These are phyloP conservation scores for Cichorium intybus DNA, from an alignment of 140 eudicot species.

Conservation along the genomic window DNA sequence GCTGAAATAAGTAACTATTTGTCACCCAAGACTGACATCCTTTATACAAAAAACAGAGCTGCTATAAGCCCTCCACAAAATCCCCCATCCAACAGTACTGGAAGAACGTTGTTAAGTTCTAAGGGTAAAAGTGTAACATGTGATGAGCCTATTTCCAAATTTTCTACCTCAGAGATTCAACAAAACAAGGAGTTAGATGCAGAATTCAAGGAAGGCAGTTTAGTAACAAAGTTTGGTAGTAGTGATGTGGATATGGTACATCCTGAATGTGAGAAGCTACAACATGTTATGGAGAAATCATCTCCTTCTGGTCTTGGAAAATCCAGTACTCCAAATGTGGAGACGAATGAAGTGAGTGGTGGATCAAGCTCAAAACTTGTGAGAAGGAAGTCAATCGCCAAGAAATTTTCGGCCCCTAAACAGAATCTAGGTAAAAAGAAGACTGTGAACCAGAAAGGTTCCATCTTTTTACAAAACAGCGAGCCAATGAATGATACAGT, in stretches of 20 bases:
- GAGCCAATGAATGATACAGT: constrained; percentile 24
- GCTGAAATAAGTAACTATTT: neutral
- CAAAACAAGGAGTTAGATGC: constrained; percentile 12
- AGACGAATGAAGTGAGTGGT: constrained; percentile 21
- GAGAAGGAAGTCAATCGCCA: constrained; percentile 42
- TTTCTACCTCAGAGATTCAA: constrained; percentile 23
- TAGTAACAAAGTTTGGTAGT: constrained; percentile 6
- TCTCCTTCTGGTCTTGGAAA: constrained; percentile 35
- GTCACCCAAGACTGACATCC: constrained; percentile 2
- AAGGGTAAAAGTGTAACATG: constrained; percentile 29
- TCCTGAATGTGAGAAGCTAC: constrained; percentile 4
- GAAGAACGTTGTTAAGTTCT: constrained; percentile 5
- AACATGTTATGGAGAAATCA: constrained; percentile 23
- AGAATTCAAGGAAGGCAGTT: constrained; percentile 15
- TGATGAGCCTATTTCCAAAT: constrained; percentile 19
- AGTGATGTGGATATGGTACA: constrained; percentile 20
- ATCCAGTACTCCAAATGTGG: constrained; percentile 27
- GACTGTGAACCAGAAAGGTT: constrained; percentile 44
- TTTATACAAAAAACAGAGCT: constrained; percentile 1
- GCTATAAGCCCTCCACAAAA: constrained; percentile 15
- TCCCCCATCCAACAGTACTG: constrained; percentile 1
- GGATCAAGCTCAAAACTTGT: constrained; percentile 38
- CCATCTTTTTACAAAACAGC: constrained; percentile 29
- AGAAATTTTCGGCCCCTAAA: constrained; percentile 49
- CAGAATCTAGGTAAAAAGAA: constrained; percentile 30